Conservation (phyloP, 129 eudicot genomes). For the Oenanthe sinensis region DNA sequence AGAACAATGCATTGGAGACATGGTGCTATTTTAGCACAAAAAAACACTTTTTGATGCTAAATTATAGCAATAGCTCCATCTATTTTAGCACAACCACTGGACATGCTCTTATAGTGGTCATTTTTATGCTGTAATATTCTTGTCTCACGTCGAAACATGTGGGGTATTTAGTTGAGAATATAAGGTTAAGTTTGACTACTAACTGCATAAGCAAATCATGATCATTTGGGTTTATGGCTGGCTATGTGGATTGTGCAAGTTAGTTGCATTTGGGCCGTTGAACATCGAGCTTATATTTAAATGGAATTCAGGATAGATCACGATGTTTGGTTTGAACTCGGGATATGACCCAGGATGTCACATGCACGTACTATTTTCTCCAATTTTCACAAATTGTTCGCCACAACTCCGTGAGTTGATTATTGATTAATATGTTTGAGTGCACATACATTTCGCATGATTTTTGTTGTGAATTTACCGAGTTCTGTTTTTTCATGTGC, state of each 20-base stretch:
- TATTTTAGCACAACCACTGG: too few species aligned
- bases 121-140: background rate
- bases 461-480: background rate
- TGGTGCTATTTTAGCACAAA: too few species aligned
- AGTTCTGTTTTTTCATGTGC: background rate
- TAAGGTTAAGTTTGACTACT: background rate
- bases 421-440: background rate
- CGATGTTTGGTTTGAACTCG: background rate
- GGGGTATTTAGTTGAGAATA: background rate
- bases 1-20: too few species aligned
- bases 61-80: too few species aligned
- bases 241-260: background rate
- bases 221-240: background rate
- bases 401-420: background rate
- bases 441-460: background rate
- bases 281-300: background rate
- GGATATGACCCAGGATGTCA: background rate
- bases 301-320: background rate
- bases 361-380: background rate
- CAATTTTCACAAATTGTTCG: background rate
- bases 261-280: background rate
- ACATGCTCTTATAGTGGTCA: background rate
- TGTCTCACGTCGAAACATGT: background rate
- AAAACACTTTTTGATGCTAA: too few species aligned
- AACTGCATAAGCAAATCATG: background rate